Base-by-base conservation (phyloP, 2,329 filamentous ascomycete species). In the Colletotrichum magnum region DNA sequence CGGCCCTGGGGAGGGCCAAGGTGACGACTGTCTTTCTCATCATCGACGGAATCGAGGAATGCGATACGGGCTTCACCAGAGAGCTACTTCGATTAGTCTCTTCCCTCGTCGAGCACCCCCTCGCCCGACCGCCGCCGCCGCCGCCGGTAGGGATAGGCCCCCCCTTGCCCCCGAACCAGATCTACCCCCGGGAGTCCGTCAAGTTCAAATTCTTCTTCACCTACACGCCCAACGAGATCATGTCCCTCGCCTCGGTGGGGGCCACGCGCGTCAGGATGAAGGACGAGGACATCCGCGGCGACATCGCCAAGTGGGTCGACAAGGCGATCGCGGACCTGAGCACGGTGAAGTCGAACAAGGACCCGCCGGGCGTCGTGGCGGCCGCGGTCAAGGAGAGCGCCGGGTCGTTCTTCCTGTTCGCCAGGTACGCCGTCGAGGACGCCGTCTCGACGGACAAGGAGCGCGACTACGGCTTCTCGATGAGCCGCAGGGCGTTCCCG, bases 31-130 rank as follows among this genome's bases (percentile, higher is more conserved):
- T 75, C 26, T 76, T 68, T 16, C 50, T 76, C 15, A 64, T 76
- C 12, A 56, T 75, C 15, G 74, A 76, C 54, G 74, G 74, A 2
- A 43, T 75, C 12, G 68, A 75, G 2, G 66, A 73, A n/a, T 71
- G 70, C 16, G 71, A 70, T 15, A 26, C 41, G 1, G 26, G 39
- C 4, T 72, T 59, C 32, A 51, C 61, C 2, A 51, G 41, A 15
- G 51, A 72, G 6, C 56, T 73, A 1, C 59, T 73, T 3, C 39
- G 39, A 4, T 52, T 71, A 2, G 47, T 71, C 10, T 45, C n/a
- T 13, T 32, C 39, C 16, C 59, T 72, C 0, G 28, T 53, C 2
- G 50, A 68, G 24, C 43, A 51, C 6, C 68, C 58, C 4, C 28
- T 10, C 9, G 48, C 47, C 32, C 43, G 53, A 13, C 7, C 58